Percentiles rank a stretch among this genome's conserved stretches.
phyloP scores from a whole-genome alignment of 2,329 filamentous ascomycete genomes.

The Tolypocladium pustulatum region DNA sequence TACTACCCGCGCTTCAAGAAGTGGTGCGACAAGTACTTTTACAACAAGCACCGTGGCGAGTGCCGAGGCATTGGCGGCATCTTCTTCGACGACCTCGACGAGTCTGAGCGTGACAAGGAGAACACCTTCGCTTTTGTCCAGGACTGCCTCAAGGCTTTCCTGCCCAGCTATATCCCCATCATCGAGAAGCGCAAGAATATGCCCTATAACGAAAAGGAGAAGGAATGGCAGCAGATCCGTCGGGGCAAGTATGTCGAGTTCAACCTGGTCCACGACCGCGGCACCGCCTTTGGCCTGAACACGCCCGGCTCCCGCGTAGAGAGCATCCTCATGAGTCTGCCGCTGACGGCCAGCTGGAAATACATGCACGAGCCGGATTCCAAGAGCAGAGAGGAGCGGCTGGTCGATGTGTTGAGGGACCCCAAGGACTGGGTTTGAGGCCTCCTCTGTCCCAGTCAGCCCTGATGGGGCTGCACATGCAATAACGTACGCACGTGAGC shows the following conservation, averaged over 20 bases:
- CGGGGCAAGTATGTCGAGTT: constrained; percentile 97
- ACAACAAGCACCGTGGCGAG: constrained; percentile 83
- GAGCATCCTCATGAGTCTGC: constrained; percentile 95
- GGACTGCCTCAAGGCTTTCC: constrained; percentile 74
- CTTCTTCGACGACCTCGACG: constrained; percentile 97
- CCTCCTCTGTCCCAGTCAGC: background rate
- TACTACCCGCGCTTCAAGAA: constrained; percentile 95
- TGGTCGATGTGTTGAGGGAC: constrained; percentile 60
- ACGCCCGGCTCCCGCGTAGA: constrained; percentile 87
- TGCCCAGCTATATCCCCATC: constrained; percentile 86
- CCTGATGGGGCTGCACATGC: background rate
- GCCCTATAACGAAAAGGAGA: constrained; percentile 76
- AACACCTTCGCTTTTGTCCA: constrained; percentile 84
- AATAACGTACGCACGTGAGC: background rate
- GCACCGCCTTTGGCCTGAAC: constrained; percentile 87
- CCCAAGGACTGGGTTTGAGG: constrained; percentile 57
- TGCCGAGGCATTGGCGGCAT: constrained; percentile 85
- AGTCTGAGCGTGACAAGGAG: constrained; percentile 74
- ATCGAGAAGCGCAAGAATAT: constrained; percentile 82
- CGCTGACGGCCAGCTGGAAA: constrained; percentile 83
- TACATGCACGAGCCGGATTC: constrained; percentile 87
- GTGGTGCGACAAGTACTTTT: constrained; percentile 98
- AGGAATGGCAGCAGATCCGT: constrained; percentile 92
- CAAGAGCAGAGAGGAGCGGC: constrained; percentile 64
- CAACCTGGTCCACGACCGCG: constrained; percentile 92